Conservation (phyloP, 345 rosid genomes). For the Citrus inodora region DNA sequence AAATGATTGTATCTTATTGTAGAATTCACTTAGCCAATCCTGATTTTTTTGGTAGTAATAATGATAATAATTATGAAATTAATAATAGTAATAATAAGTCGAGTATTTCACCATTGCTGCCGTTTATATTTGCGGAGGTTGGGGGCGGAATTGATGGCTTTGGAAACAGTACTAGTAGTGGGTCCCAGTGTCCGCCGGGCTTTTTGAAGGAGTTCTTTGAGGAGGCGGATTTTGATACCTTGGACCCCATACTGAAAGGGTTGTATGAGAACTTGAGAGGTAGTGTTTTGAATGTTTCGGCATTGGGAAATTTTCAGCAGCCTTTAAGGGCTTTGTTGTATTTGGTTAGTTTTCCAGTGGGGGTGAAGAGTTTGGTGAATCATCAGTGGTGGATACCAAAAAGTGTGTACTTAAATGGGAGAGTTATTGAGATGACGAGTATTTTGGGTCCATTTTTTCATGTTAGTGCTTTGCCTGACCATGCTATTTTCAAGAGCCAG, state of each 20-base stretch:
- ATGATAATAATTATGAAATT: background rate
- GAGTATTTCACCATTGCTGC: slow-evolving; percentile 55
- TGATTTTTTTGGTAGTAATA: slow-evolving; percentile 16
- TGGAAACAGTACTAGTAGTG: slow-evolving; percentile 36
- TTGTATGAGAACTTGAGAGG: slow-evolving; percentile 93
- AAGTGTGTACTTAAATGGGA: slow-evolving; percentile 79
- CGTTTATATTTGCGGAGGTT: slow-evolving; percentile 65
- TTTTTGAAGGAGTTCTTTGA: slow-evolving; percentile 77
- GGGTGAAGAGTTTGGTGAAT: slow-evolving; percentile 78
- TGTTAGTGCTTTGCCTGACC: slow-evolving; percentile 91
- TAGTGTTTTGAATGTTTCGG: slow-evolving; percentile 68
- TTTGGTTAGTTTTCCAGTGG: slow-evolving; percentile 65
- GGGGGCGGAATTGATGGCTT: slow-evolving; percentile 56
- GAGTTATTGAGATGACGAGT: slow-evolving; percentile 95
- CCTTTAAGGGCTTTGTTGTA: slow-evolving; percentile 77
- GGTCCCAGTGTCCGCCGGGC: slow-evolving; percentile 63
- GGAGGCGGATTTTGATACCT: slow-evolving; percentile 76
- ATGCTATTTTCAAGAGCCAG: slow-evolving; percentile 73
- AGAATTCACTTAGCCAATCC: slow-evolving; percentile 82
- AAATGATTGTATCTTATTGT: slow-evolving; percentile 64
- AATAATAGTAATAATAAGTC: slow-evolving; percentile 17
- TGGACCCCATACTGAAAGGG: slow-evolving; percentile 74
- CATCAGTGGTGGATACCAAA: slow-evolving; percentile 96
- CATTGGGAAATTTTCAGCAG: slow-evolving; percentile 83
- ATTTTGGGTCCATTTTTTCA: slow-evolving; percentile 95